Base-by-base conservation (phyloP, 306 rosid genomes). In the Heteromeles arbutifolia region DNA sequence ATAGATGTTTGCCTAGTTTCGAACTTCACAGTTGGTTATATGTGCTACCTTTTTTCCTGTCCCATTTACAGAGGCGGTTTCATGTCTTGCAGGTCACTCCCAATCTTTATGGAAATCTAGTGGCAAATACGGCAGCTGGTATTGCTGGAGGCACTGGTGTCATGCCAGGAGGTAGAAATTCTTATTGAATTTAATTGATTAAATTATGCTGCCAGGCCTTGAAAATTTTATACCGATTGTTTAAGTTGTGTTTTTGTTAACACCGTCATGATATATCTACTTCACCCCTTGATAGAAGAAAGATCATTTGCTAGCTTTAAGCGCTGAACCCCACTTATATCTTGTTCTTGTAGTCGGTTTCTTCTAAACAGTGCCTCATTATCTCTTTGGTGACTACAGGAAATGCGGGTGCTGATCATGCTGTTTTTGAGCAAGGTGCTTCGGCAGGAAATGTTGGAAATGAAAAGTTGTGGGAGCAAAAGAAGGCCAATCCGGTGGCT, bases 101-200 rank as follows among this genome's bases (percentile, higher is more conserved):
- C 63, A 95, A 95, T 84, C 97, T 95, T 17, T 95, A 95, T 78
- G 99, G 99, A 74, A 95, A 95, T 80, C 97, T 95, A 1, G 93
- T 92, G 41, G 97, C 99, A 76, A 95, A 95, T 82, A 95, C 97
- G 19, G 97, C 98, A 19, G 97, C 98, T 73, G 97, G 98, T 78
- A 95, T 95, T 79, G 98, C 97, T 26, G 96, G 97, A 78, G 98
- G 98, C 81, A 94, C 98, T 6, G 98, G 98, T 62, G 95, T 94
- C 85, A 94, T 94, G 98, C 98, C 97, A 0, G 98, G 97, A 88
- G 98, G 98, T 93, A 87, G 50, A 39, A 32, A 43, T 43, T 8
- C 4, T 25, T 65, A 11, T 26, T 41, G 68, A 29, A 15, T 54
- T 2, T 53, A 17, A 19, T 78, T 57, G 15, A 39, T 41, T 43